A percentile compares a stretch with the other conserved stretches of the same genome.
phyloP scores from a whole-genome alignment of 208 protist species.

The Leishmania lainsoni region DNA sequence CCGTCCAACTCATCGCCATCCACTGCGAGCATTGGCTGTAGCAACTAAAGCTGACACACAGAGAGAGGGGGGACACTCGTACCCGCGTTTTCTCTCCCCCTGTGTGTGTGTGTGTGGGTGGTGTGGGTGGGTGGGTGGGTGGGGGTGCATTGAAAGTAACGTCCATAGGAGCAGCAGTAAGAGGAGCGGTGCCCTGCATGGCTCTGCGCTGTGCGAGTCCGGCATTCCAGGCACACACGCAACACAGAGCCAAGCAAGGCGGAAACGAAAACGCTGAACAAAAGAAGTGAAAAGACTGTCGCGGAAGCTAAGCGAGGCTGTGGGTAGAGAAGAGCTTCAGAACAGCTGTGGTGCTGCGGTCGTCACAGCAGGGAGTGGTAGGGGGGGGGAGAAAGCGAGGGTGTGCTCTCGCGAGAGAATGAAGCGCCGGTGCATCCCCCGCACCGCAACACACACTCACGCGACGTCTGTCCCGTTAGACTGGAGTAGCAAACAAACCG shows the following conservation, averaged over 20 bases:
- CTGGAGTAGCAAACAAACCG: constrained; percentile 25
- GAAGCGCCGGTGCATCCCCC: neutral
- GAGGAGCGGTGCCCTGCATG: neutral
- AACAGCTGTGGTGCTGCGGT: neutral
- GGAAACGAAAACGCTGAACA: neutral
- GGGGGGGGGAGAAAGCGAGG: neutral
- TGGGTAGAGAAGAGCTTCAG: neutral
- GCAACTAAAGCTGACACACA: neutral
- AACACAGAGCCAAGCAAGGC: neutral
- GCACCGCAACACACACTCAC: neutral
- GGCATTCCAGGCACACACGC: neutral
- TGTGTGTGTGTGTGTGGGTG: neutral
- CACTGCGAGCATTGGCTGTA: neutral
- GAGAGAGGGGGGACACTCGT: neutral
- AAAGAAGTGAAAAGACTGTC: neutral
- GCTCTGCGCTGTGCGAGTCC: neutral
- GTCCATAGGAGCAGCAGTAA: neutral
- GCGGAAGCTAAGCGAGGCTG: neutral
- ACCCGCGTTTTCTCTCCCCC: neutral
- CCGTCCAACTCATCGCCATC: neutral
- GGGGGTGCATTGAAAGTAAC: neutral
- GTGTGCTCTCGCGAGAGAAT: neutral
- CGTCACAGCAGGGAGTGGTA: neutral
- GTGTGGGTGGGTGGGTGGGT: too few relatives aligned
- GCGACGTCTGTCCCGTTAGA: neutral